A percentile compares a stretch with the other conserved stretches of the same genome.
phyloP scores from a whole-genome alignment of 768 basidiomycete species.

The Suillus lakei region DNA sequence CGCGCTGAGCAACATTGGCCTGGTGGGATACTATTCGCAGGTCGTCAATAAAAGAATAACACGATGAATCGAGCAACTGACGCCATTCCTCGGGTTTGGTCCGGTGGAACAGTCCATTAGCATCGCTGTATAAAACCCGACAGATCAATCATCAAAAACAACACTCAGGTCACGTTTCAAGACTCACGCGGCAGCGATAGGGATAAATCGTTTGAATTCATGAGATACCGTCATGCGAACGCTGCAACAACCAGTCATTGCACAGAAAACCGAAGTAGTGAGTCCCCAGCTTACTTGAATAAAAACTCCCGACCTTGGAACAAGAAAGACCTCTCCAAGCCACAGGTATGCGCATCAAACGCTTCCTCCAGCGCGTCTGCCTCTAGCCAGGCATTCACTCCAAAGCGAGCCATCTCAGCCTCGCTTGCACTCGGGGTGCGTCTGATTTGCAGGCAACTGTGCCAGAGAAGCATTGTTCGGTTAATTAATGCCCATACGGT shows the following conservation, averaged over 20 bases:
- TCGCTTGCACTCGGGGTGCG: slow-evolving; percentile 45
- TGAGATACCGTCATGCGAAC: slow-evolving; percentile 72
- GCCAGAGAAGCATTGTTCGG: slow-evolving; percentile 73
- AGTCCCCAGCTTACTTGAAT: slow-evolving; percentile 40
- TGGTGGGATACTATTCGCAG: slow-evolving; percentile 56
- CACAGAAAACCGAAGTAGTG: slow-evolving; percentile 3
- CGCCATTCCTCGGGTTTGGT: slow-evolving; percentile 70
- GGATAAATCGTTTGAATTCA: slow-evolving; percentile 69
- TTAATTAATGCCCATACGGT: slow-evolving; percentile 79
- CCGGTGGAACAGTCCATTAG: slow-evolving; percentile 52
- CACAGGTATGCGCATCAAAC: slow-evolving; percentile 67
- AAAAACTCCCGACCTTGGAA: slow-evolving; percentile 75
- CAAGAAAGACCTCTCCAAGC: slow-evolving; percentile 67
- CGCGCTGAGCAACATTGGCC: slow-evolving; percentile 58
- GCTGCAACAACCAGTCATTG: slow-evolving; percentile 38
- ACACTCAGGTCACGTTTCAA: background rate
- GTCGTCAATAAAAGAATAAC: slow-evolving; percentile 9
- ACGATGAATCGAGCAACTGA: slow-evolving; percentile 41
- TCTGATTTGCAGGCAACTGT: slow-evolving; percentile 69
- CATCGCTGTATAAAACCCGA: slow-evolving; percentile 37
- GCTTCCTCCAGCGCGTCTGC: slow-evolving; percentile 68
- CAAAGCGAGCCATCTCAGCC: slow-evolving; percentile 62
- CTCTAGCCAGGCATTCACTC: slow-evolving; percentile 71
- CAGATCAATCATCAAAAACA: slow-evolving; percentile 8
- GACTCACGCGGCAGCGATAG: slow-evolving; percentile 59